Conservation (phyloP, 1,284 basidiomycete genomes). For the Rugosomyces carneus region DNA sequence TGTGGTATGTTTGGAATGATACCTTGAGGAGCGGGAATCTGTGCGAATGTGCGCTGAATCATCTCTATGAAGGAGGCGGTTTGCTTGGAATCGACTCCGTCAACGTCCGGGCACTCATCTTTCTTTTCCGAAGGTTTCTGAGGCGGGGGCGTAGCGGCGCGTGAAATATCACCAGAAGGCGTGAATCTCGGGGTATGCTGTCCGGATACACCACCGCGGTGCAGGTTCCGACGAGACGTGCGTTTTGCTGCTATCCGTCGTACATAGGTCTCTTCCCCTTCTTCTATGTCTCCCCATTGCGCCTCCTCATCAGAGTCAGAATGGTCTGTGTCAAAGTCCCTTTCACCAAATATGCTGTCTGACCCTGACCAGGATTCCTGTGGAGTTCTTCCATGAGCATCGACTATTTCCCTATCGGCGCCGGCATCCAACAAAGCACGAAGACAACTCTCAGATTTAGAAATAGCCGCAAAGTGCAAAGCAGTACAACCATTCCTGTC, state of each 20-base stretch:
- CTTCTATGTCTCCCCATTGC: slow-evolving; percentile 63
- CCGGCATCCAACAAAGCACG: slow-evolving; percentile 70
- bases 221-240: slow-evolving; percentile 24
- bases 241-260: slow-evolving; percentile 24
- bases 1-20: slow-evolving; percentile 51
- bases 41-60: slow-evolving; percentile 70
- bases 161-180: slow-evolving; percentile 24
- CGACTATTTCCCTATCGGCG: slow-evolving; percentile 74
- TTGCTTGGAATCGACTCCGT: slow-evolving; percentile 53
- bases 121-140: slow-evolving; percentile 19
- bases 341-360: slow-evolving; percentile 28
- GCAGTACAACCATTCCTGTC: slow-evolving; percentile 92
- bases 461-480: slow-evolving; percentile 80
- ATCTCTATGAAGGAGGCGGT: slow-evolving; percentile 64
- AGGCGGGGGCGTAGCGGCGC: slow-evolving; percentile 24
- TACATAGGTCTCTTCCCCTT: slow-evolving; percentile 47
- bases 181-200: slow-evolving; percentile 20
- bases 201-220: slow-evolving; percentile 22
- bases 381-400: slow-evolving; percentile 74
- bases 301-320: slow-evolving; percentile 52
- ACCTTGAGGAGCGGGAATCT: slow-evolving; percentile 52
- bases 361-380: slow-evolving; percentile 62
- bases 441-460: slow-evolving; percentile 61
- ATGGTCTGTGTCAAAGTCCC: slow-evolving; percentile 32
- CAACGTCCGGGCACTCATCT: slow-evolving; percentile 18